Percentiles rank a stretch among this genome's conserved stretches.
Evolutionary conservation across 2,329 filamentous ascomycete species (phyloP).

Genomic region (Arthroderma sp.): DNA sequence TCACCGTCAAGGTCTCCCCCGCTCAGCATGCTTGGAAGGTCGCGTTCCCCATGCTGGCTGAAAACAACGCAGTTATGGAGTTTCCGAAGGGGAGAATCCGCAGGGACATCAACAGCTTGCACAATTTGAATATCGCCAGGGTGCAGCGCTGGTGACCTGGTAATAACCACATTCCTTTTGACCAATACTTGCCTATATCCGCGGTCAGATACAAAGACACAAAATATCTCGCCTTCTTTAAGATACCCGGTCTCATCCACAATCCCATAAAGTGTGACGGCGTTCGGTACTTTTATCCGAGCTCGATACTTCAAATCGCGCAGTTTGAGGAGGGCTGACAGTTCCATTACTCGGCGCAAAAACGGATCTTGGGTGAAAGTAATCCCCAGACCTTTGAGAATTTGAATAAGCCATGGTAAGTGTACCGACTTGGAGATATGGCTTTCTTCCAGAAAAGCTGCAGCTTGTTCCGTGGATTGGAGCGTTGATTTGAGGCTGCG

Average conservation of each 20-base stretch:
- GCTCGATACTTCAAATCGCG: slow-evolving; percentile 66
- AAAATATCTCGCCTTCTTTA: slow-evolving; percentile 54
- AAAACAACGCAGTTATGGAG: slow-evolving; percentile 69
- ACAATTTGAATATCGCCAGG: slow-evolving; percentile 66
- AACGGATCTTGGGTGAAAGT: slow-evolving; percentile 58
- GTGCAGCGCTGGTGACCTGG: slow-evolving; percentile 68
- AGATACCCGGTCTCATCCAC: slow-evolving; percentile 69
- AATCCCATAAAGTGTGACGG: slow-evolving; percentile 66
- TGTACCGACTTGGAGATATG: slow-evolving; percentile 48
- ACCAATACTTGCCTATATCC: slow-evolving; percentile 18
- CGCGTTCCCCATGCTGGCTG: slow-evolving; percentile 54
- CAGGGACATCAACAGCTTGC: slow-evolving; percentile 40
- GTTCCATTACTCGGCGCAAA: slow-evolving; percentile 56
- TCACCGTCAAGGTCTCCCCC: slow-evolving; percentile 80
- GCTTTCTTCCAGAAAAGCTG: slow-evolving; percentile 51
- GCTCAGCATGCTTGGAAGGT: slow-evolving; percentile 64
- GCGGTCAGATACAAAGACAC: slow-evolving; percentile 39
- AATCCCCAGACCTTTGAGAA: slow-evolving; percentile 43
- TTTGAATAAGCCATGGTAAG: slow-evolving; percentile 49
- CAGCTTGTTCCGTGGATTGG: slow-evolving; percentile 46
- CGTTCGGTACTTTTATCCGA: slow-evolving; percentile 56
- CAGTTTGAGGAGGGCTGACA: slow-evolving; percentile 56
- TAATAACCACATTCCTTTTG: slow-evolving; percentile 45
- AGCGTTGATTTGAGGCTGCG: slow-evolving; percentile 47
- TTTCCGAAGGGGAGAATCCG: slow-evolving; percentile 44